Conservation (phyloP, 441 rosid genomes). For the Metrosideros polymorpha region DNA sequence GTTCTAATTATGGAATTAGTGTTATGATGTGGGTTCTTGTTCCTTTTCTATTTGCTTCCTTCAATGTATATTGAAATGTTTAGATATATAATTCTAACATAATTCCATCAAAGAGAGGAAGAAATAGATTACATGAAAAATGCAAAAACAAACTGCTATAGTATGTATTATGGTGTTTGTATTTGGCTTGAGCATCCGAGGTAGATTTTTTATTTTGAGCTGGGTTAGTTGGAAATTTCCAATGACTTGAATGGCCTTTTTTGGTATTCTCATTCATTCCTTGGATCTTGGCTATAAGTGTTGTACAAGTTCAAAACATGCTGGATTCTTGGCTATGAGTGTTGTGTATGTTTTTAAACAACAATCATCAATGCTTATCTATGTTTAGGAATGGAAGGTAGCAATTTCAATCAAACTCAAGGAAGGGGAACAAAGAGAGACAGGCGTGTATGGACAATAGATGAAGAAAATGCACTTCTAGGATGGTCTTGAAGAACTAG, state of each 20-base stretch:
- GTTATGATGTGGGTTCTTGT: not conserved
- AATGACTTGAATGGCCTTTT: not conserved
- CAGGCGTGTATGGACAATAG: not conserved
- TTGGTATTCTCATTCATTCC: not conserved
- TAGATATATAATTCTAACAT: constrained; percentile 9
- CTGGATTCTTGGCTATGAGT: no score
- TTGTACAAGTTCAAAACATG: no score
- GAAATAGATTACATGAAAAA: constrained; percentile 15
- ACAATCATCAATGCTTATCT: no score
- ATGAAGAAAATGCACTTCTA: not conserved
- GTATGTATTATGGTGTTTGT: constrained; percentile 14
- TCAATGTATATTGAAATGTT: not conserved
- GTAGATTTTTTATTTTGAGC: constrained; percentile 2
- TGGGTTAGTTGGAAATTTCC: constrained; percentile 12
- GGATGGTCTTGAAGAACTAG: not conserved
- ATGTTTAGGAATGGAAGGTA: not conserved
- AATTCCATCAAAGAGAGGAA: constrained; percentile 10
- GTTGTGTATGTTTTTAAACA: no score
- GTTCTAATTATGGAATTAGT: no score
- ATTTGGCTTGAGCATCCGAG: constrained; percentile 12
- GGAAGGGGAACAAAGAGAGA: not conserved
- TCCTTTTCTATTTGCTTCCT: not conserved
- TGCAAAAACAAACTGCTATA: constrained; percentile 12
- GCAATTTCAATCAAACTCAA: not conserved
- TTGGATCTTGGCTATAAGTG: not conserved